These are phyloP conservation scores for Waitea zeae DNA, from an alignment of 1,284 basidiomycete genomes.

Conservation along the genomic window DNA sequence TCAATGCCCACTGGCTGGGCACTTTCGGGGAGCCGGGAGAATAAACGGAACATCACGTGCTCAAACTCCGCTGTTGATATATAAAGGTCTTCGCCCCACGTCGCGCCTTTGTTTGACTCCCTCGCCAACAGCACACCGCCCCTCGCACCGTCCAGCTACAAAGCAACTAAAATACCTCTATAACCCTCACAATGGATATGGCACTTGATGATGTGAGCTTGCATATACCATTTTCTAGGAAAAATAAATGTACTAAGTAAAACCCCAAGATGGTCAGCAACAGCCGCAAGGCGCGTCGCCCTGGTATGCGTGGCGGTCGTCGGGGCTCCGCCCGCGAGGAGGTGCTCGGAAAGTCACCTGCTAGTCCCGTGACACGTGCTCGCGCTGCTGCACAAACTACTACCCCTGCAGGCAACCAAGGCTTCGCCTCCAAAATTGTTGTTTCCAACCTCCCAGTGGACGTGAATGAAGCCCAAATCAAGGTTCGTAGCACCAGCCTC, in stretches of 20 bases:
- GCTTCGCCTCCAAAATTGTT: constrained; percentile 74
- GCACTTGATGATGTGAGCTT: constrained; percentile 81
- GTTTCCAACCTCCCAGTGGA: constrained; percentile 92
- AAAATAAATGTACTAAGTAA: constrained; percentile 6
- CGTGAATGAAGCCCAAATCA: constrained; percentile 88
- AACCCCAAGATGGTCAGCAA: constrained; percentile 53
- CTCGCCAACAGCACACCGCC: background rate
- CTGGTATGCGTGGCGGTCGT: constrained; percentile 21
- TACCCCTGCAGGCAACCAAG: constrained; percentile 15
- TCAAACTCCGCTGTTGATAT: background rate
- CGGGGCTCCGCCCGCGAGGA: constrained; percentile 22
- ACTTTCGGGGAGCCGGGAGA: background rate
- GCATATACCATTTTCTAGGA: constrained; percentile 8
- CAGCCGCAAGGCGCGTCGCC: constrained; percentile 25
- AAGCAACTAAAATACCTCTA: no score
- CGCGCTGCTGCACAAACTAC: constrained; percentile 19
- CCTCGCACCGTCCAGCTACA: no score
- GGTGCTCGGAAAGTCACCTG: constrained; percentile 33
- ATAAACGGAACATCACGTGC: background rate
- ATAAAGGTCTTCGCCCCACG: background rate
- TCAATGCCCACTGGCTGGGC: no score
- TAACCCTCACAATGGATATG: constrained; percentile 70
- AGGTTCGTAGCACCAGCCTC: constrained; percentile 27
- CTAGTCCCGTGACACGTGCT: constrained; percentile 32
- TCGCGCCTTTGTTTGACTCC: background rate